Evolutionary conservation across 176 grass and related monocot species (phyloP).

Genomic region (Echinochloa phyllopogon): DNA sequence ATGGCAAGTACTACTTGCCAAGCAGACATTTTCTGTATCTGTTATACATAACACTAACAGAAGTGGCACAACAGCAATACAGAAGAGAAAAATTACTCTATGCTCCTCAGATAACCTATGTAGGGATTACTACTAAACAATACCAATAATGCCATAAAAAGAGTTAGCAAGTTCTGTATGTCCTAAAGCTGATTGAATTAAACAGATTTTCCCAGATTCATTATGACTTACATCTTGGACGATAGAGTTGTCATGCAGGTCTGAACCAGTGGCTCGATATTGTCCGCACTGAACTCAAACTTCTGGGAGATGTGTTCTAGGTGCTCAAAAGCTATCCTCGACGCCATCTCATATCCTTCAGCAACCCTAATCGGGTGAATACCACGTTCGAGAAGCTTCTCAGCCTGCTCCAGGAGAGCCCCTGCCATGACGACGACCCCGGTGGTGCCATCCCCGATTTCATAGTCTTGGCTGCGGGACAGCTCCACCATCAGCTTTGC

Average conservation of each 20-base stretch:
- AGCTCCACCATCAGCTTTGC: conserved; percentile 91
- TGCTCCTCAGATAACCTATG: not conserved
- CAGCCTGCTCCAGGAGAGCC: conserved; percentile 76
- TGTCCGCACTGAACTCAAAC: conserved; percentile 63
- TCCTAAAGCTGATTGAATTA: not conserved
- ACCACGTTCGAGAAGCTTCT: conserved; percentile 79
- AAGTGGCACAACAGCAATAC: not conserved
- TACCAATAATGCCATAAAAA: not conserved
- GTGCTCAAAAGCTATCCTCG: conserved; percentile 79
- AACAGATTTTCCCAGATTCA: not conserved
- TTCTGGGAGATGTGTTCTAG: conserved; percentile 70
- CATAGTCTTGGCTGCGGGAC: conserved; percentile 82
- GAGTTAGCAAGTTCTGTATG: not conserved
- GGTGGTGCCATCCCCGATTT: conserved; percentile 87
- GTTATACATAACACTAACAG: not conserved
- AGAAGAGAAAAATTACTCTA: not conserved
- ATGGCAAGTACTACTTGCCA: not conserved
- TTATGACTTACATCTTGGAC: conserved; percentile 79
- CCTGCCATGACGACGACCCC: conserved; percentile 88
- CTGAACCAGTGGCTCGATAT: conserved; percentile 66
- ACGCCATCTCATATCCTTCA: conserved; percentile 95
- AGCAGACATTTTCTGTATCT: not conserved
- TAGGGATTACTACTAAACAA: not conserved
- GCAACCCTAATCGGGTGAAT: conserved; percentile 85
- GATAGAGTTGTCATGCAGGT: conserved; percentile 90